Evolutionary conservation across 2,329 filamentous ascomycete species (phyloP).

Genomic region (Fusarium robinianum): DNA sequence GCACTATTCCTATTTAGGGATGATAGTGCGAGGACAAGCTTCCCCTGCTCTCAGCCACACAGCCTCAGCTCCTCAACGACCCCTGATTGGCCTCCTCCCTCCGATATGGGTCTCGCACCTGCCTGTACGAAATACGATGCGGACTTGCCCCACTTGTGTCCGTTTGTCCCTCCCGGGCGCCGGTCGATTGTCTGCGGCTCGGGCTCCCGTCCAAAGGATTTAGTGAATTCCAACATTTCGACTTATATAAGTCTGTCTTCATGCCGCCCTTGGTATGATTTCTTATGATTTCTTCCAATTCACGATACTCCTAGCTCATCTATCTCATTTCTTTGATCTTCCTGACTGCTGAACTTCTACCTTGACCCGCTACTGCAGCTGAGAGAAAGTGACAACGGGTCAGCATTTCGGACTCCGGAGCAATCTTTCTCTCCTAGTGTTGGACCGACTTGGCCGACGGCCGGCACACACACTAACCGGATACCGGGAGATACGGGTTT

Average conservation of each 20-base stretch:
- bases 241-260: slow-evolving; percentile 5
- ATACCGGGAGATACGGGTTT: too few relatives aligned
- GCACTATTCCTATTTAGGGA: slow-evolving; percentile 19
- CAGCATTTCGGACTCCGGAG: slow-evolving; percentile 20
- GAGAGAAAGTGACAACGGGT: slow-evolving; percentile 5
- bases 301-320: neutral
- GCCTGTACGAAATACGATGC: slow-evolving; percentile 31
- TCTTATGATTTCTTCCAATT: too few relatives aligned
- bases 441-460: neutral
- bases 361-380: too few relatives aligned
- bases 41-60: too few relatives aligned
- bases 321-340: neutral
- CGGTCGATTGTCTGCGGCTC: slow-evolving; percentile 7
- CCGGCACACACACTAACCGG: too few relatives aligned
- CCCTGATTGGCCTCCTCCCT: slow-evolving; percentile 10
- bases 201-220: neutral
- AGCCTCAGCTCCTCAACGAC: neutral
- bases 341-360: too few relatives aligned
- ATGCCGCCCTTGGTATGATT: too few relatives aligned
- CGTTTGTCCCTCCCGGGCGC: slow-evolving; percentile 12
- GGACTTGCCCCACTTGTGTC: slow-evolving; percentile 16
- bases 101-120: slow-evolving; percentile 2
- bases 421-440: slow-evolving; percentile 11
- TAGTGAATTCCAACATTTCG: neutral
- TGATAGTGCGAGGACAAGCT: slow-evolving; percentile 24